Evolutionary conservation across 768 basidiomycete species (phyloP).

Genomic region (Coprinopsis sp.): DNA sequence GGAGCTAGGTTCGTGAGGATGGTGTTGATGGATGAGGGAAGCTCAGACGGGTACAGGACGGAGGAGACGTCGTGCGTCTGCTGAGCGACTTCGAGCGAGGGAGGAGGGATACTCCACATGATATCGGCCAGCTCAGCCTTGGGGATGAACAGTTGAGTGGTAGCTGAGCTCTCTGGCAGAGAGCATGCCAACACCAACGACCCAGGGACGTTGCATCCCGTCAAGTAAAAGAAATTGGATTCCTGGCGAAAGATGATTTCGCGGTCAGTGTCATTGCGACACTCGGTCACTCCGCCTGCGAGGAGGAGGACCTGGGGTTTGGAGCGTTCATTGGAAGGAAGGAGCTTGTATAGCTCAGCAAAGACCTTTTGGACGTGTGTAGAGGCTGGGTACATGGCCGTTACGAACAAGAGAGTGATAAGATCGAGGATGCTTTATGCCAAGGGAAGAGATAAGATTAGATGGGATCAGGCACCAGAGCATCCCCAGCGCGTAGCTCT

Average conservation of each 20-base stretch:
- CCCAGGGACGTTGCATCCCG: constrained; percentile 72
- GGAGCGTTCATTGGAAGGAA: constrained; percentile 10
- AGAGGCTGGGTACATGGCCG: constrained; percentile 4
- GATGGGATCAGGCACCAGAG: no score
- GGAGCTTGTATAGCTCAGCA: constrained; percentile 8
- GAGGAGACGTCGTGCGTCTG: constrained; percentile 56
- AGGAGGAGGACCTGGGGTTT: constrained; percentile 66
- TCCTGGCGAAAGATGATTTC: constrained; percentile 68
- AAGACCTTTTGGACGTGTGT: constrained; percentile 12
- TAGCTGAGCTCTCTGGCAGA: constrained; percentile 44
- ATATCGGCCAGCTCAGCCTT: constrained; percentile 65
- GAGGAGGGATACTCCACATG: constrained; percentile 88
- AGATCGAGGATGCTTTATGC: neutral
- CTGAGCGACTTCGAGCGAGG: constrained; percentile 49
- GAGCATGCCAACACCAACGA: constrained; percentile 63
- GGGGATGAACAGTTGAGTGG: constrained; percentile 74
- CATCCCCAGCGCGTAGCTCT: no score
- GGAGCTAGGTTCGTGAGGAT: constrained; percentile 44
- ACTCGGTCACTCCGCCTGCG: constrained; percentile 58
- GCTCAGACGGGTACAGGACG: no score
- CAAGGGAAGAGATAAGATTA: no score
- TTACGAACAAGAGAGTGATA: neutral
- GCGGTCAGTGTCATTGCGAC: constrained; percentile 80
- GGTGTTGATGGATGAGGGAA: constrained; percentile 40
- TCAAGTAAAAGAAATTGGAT: constrained; percentile 86